These are phyloP conservation scores for Diatrype stigma DNA, from an alignment of 2,329 filamentous ascomycete genomes.

Conservation along the genomic window DNA sequence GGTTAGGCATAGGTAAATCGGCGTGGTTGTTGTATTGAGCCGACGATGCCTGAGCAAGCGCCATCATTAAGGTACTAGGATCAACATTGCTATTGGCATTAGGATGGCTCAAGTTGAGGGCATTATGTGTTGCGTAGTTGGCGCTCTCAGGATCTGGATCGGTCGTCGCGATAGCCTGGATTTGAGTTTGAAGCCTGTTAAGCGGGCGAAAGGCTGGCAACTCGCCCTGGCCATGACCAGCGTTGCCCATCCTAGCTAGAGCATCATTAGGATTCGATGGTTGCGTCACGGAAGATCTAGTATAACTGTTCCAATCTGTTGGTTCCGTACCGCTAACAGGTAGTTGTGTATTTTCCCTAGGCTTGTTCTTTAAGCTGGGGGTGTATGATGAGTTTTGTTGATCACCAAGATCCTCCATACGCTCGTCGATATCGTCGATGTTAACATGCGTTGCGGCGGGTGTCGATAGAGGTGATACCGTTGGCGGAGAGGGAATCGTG, in stretches of 20 bases:
- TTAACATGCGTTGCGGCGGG: conserved; percentile 28
- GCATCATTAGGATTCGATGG: neutral
- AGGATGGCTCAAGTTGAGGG: conserved; percentile 15
- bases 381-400: neutral
- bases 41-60: conserved; percentile 19
- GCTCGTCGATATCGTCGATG: conserved; percentile 22
- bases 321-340: neutral
- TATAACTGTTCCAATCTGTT: neutral
- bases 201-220: neutral
- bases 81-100: conserved; percentile 29
- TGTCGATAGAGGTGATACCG: conserved; percentile 32
- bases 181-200: conserved; percentile 9
- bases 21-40: conserved; percentile 21
- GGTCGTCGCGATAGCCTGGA: conserved; percentile 29
- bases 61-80: conserved; percentile 27
- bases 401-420: conserved; percentile 16
- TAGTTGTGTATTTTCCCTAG: neutral
- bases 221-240: neutral
- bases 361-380: neutral
- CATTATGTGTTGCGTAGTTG: conserved; percentile 18
- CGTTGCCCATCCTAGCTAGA: neutral
- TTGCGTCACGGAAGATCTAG: neutral
- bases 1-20: conserved; percentile 11
- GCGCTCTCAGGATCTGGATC: conserved; percentile 23
- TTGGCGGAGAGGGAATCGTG: conserved; percentile 28